Evolutionary conservation across 352 stramenopile genomes (phyloP), one percentile per base, ranked within the genome.

Genomic region (Aphanomyces invadans): DNA sequence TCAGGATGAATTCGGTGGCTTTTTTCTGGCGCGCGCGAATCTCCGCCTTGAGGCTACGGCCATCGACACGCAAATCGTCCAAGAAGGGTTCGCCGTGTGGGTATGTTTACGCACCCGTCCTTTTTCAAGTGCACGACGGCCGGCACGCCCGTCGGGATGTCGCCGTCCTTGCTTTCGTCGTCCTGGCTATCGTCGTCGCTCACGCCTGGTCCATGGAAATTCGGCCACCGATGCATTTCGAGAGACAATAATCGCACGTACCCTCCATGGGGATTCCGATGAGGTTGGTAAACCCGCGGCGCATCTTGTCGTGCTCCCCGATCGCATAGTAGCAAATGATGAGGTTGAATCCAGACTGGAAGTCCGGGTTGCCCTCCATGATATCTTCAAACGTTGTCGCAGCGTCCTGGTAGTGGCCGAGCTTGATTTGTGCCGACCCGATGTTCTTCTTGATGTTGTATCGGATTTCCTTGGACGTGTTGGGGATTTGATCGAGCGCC

Each of bases 361-460:
- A 96, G 65, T 99, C 93, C 9, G 91, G 83, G 60, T 86, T 91
- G 23, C 83, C 81, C 54, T 94, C 86, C 92, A 99, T 98, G 28
- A 97, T 85, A 65, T 96, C 86, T 65, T 98, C 95, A 68, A 97
- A 98, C 19, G 86, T 95, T 45, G 95, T 83, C 2, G 97, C 87
- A 19, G 96, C 95, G 69, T 98, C 92, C 61, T 97, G 89, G 68
- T 97, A 98, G 68, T 98, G 87, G 7, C 91, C 92, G 26, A 98
- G 73, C 42, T 87, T 81, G 38, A 98, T 94, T 71, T 98, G 97
- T 5, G 93, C 88, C 3, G 92, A 95, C 25, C 93, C 96, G 46
- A 99, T 98, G 73, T 98, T 99, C 21, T 95, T 86, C 62, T 97
- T 97, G 74, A 99, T 98, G 73, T 97, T 97, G 74, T 96, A 96